Base-by-base conservation (phyloP, 2,329 filamentous ascomycete genomes). In the Plectosphaerella sp. region DNA sequence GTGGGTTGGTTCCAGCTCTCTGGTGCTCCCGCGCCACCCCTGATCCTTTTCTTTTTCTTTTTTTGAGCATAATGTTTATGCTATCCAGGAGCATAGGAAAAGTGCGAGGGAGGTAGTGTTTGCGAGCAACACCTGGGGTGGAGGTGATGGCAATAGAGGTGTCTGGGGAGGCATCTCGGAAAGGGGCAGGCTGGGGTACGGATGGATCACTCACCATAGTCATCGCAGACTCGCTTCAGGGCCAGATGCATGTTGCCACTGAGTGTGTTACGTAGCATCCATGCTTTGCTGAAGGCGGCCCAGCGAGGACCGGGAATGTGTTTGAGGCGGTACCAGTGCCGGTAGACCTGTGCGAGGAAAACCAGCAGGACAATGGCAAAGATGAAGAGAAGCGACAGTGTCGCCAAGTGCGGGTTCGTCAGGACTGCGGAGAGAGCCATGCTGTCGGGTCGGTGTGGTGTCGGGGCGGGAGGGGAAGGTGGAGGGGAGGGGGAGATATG, bases 241-340 rank as follows among this genome's bases (percentile, higher is more conserved):
- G 53, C 55, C 18, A 57, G 55, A 57, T 57, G 55, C 55, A 57
- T 57, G 51, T 54, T 52, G 47, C 55, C 55, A 57, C 54, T 50
- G 43, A 57, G 48, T 57, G 55, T 57, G 55, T 56, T 57, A 57
- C 55, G 55, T 57, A 66, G 56, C 54, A 68, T 62, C 65, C 67
- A 69, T 20, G 58, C 61, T 43, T 68, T 66, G 51, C 64, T 68
- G 46, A 69, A 58, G 14, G 61, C 60, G 11, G 64, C 65, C 56
- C 62, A 60, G 50, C 65, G 64, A 1, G 68, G 68, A 1, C 67
- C 68, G 0, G 66, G 67, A 20, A 70, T 53, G 49, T 70, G 65
- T 8, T 61, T 66, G 33, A 70, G 59, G 39, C 64, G 65, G 50
- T 63, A 59, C 66, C 67, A 69, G n/a, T 48, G 54, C 36, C 52